Conservation (phyloP, 768 basidiomycete genomes). For the Pleurotus cornucopiae region DNA sequence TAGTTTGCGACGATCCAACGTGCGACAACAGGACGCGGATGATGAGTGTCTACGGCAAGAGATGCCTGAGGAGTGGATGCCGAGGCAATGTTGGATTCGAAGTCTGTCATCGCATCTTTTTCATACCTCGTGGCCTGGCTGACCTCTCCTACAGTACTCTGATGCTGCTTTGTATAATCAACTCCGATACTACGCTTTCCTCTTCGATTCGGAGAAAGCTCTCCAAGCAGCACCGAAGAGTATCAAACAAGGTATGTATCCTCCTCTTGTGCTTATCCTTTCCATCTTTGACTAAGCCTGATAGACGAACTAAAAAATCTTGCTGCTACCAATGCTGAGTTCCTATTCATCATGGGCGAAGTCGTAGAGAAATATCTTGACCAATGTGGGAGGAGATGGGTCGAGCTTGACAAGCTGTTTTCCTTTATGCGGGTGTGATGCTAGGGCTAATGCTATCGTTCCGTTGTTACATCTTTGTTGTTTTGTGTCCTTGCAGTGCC, state of each 20-base stretch:
- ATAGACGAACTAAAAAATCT: conserved; percentile 57
- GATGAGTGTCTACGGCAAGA: conserved; percentile 88
- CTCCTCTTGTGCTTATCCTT: neutral
- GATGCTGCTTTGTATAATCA: conserved; percentile 88
- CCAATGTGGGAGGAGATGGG: conserved; percentile 86
- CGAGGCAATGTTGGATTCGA: conserved; percentile 69
- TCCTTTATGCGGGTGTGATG: conserved; percentile 66
- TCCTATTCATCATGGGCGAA: conserved; percentile 47
- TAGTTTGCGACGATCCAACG: conserved; percentile 78
- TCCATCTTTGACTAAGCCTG: neutral
- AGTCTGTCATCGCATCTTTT: conserved; percentile 36
- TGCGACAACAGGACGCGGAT: conserved; percentile 85
- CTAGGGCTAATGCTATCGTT: too few relatives aligned
- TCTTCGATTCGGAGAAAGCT: conserved; percentile 75
- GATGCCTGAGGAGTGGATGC: conserved; percentile 72
- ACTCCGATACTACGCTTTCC: conserved; percentile 71
- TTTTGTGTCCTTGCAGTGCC: too few relatives aligned
- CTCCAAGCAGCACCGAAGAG: conserved; percentile 26
- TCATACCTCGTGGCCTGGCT: neutral
- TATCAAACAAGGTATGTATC: neutral
- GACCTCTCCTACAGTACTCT: conserved; percentile 55
- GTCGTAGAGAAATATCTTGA: conserved; percentile 80
- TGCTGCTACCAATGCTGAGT: conserved; percentile 39
- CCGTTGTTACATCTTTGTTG: too few relatives aligned
- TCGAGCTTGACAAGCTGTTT: conserved; percentile 77